Conservation (phyloP, 768 basidiomycete species). For the Termitomyces sp. region DNA sequence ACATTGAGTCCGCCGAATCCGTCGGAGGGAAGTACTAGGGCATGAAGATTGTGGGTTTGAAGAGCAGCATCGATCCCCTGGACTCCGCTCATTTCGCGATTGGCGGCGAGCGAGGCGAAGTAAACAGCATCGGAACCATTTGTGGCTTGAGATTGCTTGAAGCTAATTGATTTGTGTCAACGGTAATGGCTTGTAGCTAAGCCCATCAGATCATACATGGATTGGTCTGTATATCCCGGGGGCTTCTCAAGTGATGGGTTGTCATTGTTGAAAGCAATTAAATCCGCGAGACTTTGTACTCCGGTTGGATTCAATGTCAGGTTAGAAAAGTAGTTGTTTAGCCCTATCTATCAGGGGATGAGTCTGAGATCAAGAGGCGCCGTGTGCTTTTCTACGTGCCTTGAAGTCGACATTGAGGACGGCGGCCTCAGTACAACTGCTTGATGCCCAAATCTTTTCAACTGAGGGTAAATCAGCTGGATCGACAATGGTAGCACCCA, state of each 20-base stretch:
- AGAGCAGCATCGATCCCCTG: constrained; percentile 51
- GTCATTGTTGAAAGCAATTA: constrained; percentile 52
- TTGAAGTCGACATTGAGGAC: constrained; percentile 58
- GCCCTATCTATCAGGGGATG: constrained; percentile 34
- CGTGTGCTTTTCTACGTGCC: constrained; percentile 22
- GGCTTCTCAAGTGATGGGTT: constrained; percentile 47
- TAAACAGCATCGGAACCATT: constrained; percentile 36
- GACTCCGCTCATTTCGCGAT: constrained; percentile 42
- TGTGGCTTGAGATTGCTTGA: constrained; percentile 33
- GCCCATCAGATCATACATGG: constrained; percentile 20
- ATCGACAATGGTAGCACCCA: constrained; percentile 53
- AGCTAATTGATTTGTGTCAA: constrained; percentile 15
- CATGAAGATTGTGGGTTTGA: constrained; percentile 40
- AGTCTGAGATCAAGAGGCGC: background rate
- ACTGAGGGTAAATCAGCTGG: constrained; percentile 57
- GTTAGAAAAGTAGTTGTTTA: constrained; percentile 41
- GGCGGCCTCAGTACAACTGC: constrained; percentile 50
- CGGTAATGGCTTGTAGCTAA: background rate
- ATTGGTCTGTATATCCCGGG: constrained; percentile 30
- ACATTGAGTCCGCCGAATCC: no score
- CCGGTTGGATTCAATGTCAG: constrained; percentile 51
- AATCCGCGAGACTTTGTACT: constrained; percentile 46
- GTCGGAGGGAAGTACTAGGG: constrained; percentile 42
- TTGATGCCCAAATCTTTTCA: constrained; percentile 39
- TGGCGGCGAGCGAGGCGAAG: constrained; percentile 36